phyloP scores from a whole-genome alignment of 257 asterid genomes.

The Nicotiana undulata region DNA sequence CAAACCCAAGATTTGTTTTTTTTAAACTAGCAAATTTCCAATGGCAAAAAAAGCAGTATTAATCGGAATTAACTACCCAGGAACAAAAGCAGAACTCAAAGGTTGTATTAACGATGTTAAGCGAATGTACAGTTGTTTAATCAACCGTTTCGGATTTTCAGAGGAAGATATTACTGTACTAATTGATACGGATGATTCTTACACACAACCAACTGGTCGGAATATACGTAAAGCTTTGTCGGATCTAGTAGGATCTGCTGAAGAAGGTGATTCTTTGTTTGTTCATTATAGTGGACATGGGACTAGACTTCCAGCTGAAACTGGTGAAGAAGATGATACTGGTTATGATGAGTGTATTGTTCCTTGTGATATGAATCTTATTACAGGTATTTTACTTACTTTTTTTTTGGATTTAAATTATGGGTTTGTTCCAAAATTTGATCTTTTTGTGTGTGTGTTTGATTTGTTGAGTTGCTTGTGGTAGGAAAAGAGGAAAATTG shows the following conservation, averaged over 20 bases:
- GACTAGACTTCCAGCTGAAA: conserved; percentile 95
- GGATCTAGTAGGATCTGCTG: conserved; percentile 57
- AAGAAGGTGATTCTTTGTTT: conserved; percentile 62
- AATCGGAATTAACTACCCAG: conserved; percentile 86
- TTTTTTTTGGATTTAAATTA: background rate
- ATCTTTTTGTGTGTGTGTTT: no score
- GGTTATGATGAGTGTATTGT: conserved; percentile 97
- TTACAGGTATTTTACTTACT: conserved; percentile 42
- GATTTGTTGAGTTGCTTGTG: no score
- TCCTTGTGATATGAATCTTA: conserved; percentile 87
- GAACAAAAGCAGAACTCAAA: conserved; percentile 81
- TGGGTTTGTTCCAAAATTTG: background rate
- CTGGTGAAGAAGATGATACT: conserved; percentile 95
- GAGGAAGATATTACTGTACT: conserved; percentile 67
- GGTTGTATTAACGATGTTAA: conserved; percentile 95
- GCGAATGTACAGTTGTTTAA: conserved; percentile 59
- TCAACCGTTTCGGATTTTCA: conserved; percentile 73
- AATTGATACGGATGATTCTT: conserved; percentile 73
- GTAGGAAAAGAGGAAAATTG: no score
- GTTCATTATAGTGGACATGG: conserved; percentile 99
- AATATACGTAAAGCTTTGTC: conserved; percentile 68
- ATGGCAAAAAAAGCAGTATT: conserved; percentile 85
- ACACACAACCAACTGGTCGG: conserved; percentile 76
- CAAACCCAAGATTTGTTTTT: background rate
- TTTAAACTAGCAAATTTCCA: background rate